A percentile compares a stretch with the other conserved stretches of the same genome.
phyloP scores from a whole-genome alignment of 805 yeast genomes.

The Saccharomycopsis malanga region DNA sequence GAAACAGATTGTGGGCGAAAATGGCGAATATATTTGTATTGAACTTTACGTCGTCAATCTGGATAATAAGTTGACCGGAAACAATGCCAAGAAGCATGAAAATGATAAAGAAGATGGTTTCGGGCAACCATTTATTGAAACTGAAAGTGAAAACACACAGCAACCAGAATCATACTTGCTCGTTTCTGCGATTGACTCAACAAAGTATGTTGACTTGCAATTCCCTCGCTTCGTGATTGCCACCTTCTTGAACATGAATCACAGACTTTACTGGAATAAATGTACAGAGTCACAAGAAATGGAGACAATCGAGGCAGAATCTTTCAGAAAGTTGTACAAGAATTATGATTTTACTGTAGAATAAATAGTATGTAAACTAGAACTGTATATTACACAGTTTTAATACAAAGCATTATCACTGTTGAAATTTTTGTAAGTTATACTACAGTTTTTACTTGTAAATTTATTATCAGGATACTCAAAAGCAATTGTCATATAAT shows the following conservation, averaged over 20 bases:
- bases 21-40: constrained; percentile 33
- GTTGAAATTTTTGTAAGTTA: no score
- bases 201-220: constrained; percentile 58
- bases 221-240: constrained; percentile 81
- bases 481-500: no score
- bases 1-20: constrained; percentile 26
- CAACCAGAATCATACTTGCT: constrained; percentile 28
- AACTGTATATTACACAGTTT: no score
- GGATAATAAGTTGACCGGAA: constrained; percentile 27
- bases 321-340: constrained; percentile 50
- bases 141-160: constrained; percentile 16
- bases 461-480: no score
- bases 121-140: constrained; percentile 3
- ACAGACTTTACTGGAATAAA: constrained; percentile 65
- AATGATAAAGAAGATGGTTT: constrained; percentile 27
- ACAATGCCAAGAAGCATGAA: constrained; percentile 27
- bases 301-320: constrained; percentile 57
- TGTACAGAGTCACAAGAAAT: constrained; percentile 59
- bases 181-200: constrained; percentile 26
- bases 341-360: constrained; percentile 40
- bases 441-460: no score
- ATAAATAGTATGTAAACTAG: not conserved
- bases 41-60: constrained; percentile 8
- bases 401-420: no score
- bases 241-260: constrained; percentile 45